Percentiles rank a stretch among this genome's conserved stretches.
Conservation (phyloP, 164 flowering plant genomes). For the Euptelea pleiosperma region DNA sequence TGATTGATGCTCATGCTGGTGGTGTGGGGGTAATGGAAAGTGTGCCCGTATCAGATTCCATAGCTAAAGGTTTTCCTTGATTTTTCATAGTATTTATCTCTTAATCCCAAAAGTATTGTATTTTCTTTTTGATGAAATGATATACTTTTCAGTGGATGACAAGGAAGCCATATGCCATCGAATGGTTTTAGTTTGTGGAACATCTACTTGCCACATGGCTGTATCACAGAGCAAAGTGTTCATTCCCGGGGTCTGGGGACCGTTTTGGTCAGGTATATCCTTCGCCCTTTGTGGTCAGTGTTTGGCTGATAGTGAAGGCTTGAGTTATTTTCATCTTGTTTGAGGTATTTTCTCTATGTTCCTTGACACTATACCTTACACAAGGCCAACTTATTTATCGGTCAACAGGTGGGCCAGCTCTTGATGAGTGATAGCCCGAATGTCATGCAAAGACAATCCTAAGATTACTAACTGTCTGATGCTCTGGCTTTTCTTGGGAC, state of each 20-base stretch:
- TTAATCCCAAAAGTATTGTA: background rate
- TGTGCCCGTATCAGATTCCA: constrained; percentile 39
- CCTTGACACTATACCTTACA: too few species aligned
- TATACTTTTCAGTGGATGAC: constrained; percentile 41
- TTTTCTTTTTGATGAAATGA: constrained; percentile 6
- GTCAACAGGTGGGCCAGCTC: background rate
- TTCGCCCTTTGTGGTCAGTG: background rate
- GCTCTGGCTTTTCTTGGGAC: too few species aligned
- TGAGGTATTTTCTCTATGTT: too few species aligned
- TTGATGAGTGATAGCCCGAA: too few species aligned
- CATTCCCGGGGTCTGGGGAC: constrained; percentile 99
- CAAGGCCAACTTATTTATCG: too few species aligned
- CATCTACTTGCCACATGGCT: constrained; percentile 98
- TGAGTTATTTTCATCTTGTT: background rate
- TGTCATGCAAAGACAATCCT: too few species aligned
- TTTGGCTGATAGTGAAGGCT: background rate
- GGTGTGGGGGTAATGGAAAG: constrained; percentile 98
- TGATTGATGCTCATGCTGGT: constrained; percentile 99
- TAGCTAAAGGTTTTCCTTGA: constrained; percentile 41
- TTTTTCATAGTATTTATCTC: background rate
- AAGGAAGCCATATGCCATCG: constrained; percentile 62
- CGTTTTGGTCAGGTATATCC: constrained; percentile 88
- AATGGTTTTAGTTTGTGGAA: constrained; percentile 94
- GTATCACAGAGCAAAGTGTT: constrained; percentile 67
- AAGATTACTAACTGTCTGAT: too few species aligned